Percentiles rank a stretch among this genome's conserved stretches.
Evolutionary conservation across 768 basidiomycete genomes (phyloP).

Genomic region (Russula earlei): DNA sequence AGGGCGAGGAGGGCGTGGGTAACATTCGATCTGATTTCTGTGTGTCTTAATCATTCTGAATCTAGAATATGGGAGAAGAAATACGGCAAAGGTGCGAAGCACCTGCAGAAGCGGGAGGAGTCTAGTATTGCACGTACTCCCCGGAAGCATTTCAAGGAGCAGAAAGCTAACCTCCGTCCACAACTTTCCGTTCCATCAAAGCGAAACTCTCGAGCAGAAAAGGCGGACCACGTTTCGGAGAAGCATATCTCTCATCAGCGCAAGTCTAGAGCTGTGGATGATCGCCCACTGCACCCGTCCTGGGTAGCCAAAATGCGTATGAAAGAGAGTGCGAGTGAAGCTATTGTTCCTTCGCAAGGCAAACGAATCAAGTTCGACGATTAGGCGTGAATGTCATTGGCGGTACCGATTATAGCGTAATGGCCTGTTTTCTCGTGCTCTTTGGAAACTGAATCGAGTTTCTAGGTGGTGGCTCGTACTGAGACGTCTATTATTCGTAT

Average conservation of each 20-base stretch:
- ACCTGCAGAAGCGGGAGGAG: slow-evolving; percentile 55
- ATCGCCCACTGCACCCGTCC: slow-evolving; percentile 72
- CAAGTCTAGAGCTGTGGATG: slow-evolving; percentile 20
- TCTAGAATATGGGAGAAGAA: slow-evolving; percentile 96
- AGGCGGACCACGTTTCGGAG: background rate
- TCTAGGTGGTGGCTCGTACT: background rate
- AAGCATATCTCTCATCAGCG: slow-evolving; percentile 4
- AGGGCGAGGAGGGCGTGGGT: slow-evolving; percentile 90
- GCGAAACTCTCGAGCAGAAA: background rate
- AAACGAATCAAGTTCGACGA: slow-evolving; percentile 71
- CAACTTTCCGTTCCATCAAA: background rate
- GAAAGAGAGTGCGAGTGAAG: slow-evolving; percentile 58
- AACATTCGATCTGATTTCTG: background rate
- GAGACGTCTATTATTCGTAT: background rate
- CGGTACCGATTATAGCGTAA: background rate
- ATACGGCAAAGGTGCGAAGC: slow-evolving; percentile 84
- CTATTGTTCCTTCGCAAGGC: slow-evolving; percentile 59
- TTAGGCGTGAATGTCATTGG: background rate
- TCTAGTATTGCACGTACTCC: background rate
- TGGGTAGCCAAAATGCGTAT: slow-evolving; percentile 90
- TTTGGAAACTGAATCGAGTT: background rate
- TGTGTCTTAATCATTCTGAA: background rate
- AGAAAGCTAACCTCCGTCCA: background rate
- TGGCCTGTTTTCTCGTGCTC: background rate
- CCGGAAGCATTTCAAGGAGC: background rate